Evolutionary conservation across 2,329 filamentous ascomycete species (phyloP).

Genomic region (Neoascochyta sp.): DNA sequence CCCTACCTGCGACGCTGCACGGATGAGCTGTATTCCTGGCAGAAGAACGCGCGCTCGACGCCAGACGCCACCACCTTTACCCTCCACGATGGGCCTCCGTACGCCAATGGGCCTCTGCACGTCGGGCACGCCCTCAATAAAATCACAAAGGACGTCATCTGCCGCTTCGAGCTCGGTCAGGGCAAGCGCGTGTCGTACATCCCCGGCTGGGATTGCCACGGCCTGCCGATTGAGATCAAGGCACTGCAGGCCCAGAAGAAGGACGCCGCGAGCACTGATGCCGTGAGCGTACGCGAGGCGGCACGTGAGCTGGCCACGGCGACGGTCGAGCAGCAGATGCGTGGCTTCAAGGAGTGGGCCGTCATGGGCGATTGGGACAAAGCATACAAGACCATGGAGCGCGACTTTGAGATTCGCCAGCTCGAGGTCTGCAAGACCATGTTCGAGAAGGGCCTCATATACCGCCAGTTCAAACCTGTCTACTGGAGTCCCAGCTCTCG

Average conservation of each 20-base stretch:
- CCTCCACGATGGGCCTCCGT: constrained; percentile 93
- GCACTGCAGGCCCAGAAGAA: constrained; percentile 63
- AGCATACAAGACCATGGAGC: constrained; percentile 76
- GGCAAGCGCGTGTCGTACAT: constrained; percentile 76
- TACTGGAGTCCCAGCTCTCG: constrained; percentile 80
- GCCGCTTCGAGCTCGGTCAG: constrained; percentile 73
- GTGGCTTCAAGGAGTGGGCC: constrained; percentile 67
- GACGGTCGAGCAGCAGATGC: constrained; percentile 70
- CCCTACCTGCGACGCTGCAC: constrained; percentile 71
- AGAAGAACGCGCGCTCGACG: constrained; percentile 51
- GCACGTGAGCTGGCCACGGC: constrained; percentile 64
- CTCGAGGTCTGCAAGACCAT: constrained; percentile 71
- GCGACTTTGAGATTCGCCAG: constrained; percentile 69
- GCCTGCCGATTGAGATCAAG: constrained; percentile 94
- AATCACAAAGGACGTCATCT: constrained; percentile 90
- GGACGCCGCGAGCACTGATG: constrained; percentile 34
- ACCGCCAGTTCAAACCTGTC: constrained; percentile 75
- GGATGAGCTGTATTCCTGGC: constrained; percentile 88
- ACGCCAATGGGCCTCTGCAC: constrained; percentile 89
- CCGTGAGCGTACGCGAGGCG: constrained; percentile 58
- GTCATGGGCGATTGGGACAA: constrained; percentile 79
- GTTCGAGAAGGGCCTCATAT: constrained; percentile 66
- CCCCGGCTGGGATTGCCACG: constrained; percentile 97
- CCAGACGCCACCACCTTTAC: constrained; percentile 60
- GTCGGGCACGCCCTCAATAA: constrained; percentile 96